Percentiles rank a stretch among this genome's conserved stretches.
Conservation (phyloP, 192 early-diverging fungal species). For the Coemansia sp. region DNA sequence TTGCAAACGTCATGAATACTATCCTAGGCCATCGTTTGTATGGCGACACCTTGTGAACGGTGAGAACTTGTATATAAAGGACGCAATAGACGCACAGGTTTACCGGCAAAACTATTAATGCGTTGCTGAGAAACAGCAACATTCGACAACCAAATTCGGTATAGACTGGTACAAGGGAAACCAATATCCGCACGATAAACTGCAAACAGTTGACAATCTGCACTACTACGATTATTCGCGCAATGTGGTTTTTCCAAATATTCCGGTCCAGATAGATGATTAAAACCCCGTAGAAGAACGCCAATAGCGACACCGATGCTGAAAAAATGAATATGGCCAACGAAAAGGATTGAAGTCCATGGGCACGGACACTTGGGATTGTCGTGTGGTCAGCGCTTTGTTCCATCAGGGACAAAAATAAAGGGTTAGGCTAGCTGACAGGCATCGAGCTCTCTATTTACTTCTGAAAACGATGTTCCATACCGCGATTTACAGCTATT, state of each 20-base stretch:
- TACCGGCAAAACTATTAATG: slow-evolving; percentile 13
- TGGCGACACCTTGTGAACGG: slow-evolving; percentile 38
- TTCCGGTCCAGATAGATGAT: slow-evolving; percentile 4
- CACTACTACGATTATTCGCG: slow-evolving; percentile 25
- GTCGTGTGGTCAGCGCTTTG: neutral
- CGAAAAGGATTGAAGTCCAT: slow-evolving; percentile 7
- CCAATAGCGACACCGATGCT: slow-evolving; percentile 15
- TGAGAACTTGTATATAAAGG: slow-evolving; percentile 38
- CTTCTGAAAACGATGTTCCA: too few species aligned
- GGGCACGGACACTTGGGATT: slow-evolving; percentile 2
- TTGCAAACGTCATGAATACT: slow-evolving; percentile 8
- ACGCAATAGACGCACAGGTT: slow-evolving; percentile 30
- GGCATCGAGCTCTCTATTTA: neutral
- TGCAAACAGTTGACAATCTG: slow-evolving; percentile 30
- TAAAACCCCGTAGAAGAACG: slow-evolving; percentile 27
- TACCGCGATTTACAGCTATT: too few species aligned
- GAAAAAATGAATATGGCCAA: slow-evolving; percentile 15
- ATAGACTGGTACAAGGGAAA: neutral
- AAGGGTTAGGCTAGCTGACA: neutral
- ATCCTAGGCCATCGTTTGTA: slow-evolving; percentile 25
- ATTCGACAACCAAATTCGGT: slow-evolving; percentile 25
- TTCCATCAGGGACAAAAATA: neutral
- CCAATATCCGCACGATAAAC: slow-evolving; percentile 22
- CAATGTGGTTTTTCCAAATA: slow-evolving; percentile 29
- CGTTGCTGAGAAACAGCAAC: slow-evolving; percentile 25